Evolutionary conservation across 1,139 yeast genomes (phyloP).

Genomic region (Debaryomyces sp.): DNA sequence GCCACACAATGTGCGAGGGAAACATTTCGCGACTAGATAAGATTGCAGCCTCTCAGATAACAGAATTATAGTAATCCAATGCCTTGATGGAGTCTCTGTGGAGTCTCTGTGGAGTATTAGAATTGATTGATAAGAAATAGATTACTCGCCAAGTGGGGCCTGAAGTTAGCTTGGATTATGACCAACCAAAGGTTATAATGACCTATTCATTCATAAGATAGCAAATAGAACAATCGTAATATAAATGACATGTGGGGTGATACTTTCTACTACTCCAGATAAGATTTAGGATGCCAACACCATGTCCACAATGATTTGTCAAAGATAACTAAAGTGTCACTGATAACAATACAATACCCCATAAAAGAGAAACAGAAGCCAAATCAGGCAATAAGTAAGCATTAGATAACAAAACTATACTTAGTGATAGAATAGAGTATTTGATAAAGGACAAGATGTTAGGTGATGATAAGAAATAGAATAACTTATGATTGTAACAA

Average conservation of each 20-base stretch:
- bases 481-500: background rate
- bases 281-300: background rate
- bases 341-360: background rate
- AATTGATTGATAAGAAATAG: background rate
- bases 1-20: background rate
- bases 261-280: background rate
- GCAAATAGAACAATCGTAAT: background rate
- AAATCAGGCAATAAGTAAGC: background rate
- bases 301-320: background rate
- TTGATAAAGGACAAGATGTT: too few species aligned
- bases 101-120: background rate
- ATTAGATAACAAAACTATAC: too few species aligned
- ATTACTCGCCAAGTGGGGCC: background rate
- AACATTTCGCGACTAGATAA: background rate
- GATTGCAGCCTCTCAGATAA: background rate
- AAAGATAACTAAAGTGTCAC: background rate
- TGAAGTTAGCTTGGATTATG: background rate
- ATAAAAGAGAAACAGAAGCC: background rate
- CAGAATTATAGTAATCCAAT: background rate
- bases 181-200: too few species aligned
- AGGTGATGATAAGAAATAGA: too few species aligned
- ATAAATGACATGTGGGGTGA: background rate
- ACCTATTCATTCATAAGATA: background rate
- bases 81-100: too few species aligned
- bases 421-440: too few species aligned